A percentile compares a stretch with the other conserved stretches of the same genome.
These are phyloP conservation scores for Davidsoniella eucalypti DNA, from an alignment of 2,329 filamentous ascomycete species.

Conservation along the genomic window DNA sequence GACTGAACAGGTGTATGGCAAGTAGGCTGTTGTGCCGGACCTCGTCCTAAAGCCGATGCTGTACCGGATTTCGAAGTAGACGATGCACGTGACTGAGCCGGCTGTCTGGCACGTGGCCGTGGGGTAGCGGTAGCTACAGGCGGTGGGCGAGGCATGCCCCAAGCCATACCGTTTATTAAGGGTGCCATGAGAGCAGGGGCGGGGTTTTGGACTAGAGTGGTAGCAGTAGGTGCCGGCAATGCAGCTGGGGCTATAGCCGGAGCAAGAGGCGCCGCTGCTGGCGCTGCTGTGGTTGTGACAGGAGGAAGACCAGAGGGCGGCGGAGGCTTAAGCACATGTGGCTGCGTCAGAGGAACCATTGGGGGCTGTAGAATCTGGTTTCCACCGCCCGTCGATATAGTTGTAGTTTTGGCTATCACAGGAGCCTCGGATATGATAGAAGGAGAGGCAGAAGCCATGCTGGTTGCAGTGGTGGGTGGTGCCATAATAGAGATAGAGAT, in stretches of 20 bases:
- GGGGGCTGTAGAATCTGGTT: slow-evolving; percentile 6
- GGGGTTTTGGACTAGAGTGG: neutral
- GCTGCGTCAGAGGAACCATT: slow-evolving; percentile 4
- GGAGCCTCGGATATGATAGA: neutral
- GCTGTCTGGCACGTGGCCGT: neutral
- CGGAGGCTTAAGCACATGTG: slow-evolving; percentile 8
- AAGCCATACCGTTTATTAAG: slow-evolving; percentile 8
- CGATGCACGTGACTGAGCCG: neutral
- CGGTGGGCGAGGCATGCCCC: slow-evolving; percentile 7
- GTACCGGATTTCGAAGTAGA: neutral
- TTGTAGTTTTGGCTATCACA: neutral
- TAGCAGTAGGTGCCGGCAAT: too few species aligned
- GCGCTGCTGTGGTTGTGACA: neutral
- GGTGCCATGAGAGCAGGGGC: neutral
- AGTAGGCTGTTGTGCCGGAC: too few species aligned
- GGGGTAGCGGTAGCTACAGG: neutral
- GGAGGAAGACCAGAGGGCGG: slow-evolving; percentile 8
- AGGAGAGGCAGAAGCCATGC: neutral
- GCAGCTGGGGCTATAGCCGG: neutral
- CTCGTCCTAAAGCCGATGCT: neutral
- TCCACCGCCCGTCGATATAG: neutral
- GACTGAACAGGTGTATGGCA: too few species aligned
- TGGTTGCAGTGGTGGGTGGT: neutral
- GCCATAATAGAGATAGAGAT: neutral
- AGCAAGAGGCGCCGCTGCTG: neutral